These are phyloP conservation scores for Bryoglossum gracile DNA, from an alignment of 495 filamentous ascomycete species.

Conservation along the genomic window DNA sequence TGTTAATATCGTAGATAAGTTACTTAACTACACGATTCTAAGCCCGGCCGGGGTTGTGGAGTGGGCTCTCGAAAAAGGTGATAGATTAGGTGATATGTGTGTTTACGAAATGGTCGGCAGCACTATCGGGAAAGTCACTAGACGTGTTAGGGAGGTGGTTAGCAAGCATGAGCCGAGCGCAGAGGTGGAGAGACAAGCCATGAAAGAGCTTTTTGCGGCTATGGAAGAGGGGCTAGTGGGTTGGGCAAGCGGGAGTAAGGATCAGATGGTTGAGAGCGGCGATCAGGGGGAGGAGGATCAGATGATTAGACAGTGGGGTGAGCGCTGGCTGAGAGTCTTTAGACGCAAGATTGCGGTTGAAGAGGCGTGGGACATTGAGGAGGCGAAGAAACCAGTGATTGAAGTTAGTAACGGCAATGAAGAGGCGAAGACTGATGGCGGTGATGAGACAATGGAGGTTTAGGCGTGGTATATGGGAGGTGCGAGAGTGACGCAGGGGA, in stretches of 20 bases:
- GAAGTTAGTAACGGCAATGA: constrained; percentile 3
- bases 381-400: constrained; percentile 24
- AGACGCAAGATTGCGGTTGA: constrained; percentile 75
- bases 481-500: neutral
- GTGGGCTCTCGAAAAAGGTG: constrained; percentile 68
- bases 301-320: constrained; percentile 72
- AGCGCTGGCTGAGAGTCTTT: constrained; percentile 81
- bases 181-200: constrained; percentile 55
- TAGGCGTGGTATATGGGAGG: neutral
- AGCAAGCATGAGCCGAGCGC: constrained; percentile 57
- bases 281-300: constrained; percentile 49
- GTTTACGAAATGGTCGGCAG: constrained; percentile 83
- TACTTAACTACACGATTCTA: constrained; percentile 95
- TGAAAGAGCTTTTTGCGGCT: constrained; percentile 69
- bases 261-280: constrained; percentile 53
- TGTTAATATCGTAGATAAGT: constrained; percentile 89
- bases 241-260: constrained; percentile 66
- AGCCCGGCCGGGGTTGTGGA: constrained; percentile 74
- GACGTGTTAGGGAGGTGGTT: constrained; percentile 78
- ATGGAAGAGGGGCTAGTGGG: constrained; percentile 74
- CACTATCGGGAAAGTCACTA: constrained; percentile 88
- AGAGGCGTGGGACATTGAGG: constrained; percentile 53
- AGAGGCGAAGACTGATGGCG: too few relatives aligned
- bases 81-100: constrained; percentile 61
- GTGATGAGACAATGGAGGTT: constrained; percentile 7